These are phyloP conservation scores for Pleurotus citrinopileatus DNA, from an alignment of 768 basidiomycete genomes.

Conservation along the genomic window DNA sequence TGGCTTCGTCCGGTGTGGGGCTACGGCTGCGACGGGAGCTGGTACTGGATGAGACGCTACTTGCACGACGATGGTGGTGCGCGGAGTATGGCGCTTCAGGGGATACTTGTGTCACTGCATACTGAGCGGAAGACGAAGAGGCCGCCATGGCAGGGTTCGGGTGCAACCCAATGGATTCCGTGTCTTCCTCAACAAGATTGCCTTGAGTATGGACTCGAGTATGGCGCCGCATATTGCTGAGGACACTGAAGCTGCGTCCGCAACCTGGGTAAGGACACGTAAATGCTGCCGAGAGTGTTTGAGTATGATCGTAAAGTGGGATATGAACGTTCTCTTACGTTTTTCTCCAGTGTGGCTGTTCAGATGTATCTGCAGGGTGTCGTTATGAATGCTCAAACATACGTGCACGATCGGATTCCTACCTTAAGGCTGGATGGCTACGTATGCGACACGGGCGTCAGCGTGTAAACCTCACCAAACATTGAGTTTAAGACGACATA, in stretches of 20 bases:
- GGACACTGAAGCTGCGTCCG: conserved; percentile 79
- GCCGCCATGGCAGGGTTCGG: conserved; percentile 11
- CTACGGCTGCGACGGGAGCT: conserved; percentile 39
- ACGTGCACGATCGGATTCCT: conserved; percentile 9
- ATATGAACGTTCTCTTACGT: conserved; percentile 47
- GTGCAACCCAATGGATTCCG: conserved; percentile 2
- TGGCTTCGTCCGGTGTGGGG: conserved; percentile 31
- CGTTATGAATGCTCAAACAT: conserved; percentile 7
- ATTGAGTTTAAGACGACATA: not conserved
- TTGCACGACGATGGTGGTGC: conserved; percentile 33
- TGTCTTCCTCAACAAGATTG: conserved; percentile 4
- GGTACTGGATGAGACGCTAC: conserved; percentile 36
- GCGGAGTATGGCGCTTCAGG: conserved; percentile 17
- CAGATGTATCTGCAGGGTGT: conserved; percentile 61
- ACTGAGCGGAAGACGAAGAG: conserved; percentile 12
- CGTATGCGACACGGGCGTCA: not conserved
- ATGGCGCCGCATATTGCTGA: conserved; percentile 88
- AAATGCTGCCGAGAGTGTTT: conserved; percentile 50
- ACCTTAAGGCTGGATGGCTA: conserved; percentile 78
- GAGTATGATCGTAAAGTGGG: conserved; percentile 12
- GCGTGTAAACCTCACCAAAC: not conserved
- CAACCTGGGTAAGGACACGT: conserved; percentile 72
- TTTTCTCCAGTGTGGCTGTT: conserved; percentile 86
- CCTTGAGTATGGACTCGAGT: conserved; percentile 61
- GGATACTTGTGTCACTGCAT: not conserved